A percentile compares a stretch with the other conserved stretches of the same genome.
phyloP scores from a whole-genome alignment of 2,329 filamentous ascomycete species.

The Neonectria magnoliae region DNA sequence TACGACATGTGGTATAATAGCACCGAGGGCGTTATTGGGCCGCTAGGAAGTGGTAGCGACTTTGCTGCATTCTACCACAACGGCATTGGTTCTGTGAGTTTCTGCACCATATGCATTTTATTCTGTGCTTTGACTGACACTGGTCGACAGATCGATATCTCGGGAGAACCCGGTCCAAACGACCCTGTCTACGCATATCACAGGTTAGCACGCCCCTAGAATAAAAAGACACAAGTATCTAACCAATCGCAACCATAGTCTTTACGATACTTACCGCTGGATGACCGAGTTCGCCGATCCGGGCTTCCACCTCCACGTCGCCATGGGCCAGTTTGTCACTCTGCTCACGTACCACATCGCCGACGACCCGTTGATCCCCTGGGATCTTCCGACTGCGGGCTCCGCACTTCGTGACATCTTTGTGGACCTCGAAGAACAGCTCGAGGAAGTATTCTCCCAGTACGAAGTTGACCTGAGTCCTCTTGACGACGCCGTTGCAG shows the following conservation, averaged over 20 bases:
- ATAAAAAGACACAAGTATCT: rapidly evolving
- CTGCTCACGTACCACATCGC: conserved; percentile 32
- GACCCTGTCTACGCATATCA: conserved; percentile 29
- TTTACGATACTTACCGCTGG: conserved; percentile 56
- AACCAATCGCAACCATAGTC: neutral
- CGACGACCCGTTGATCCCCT: conserved; percentile 28
- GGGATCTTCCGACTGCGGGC: conserved; percentile 25
- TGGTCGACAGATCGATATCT: conserved; percentile 22
- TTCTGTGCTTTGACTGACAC: neutral
- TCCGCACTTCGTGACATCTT: conserved; percentile 27
- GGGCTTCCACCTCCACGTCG: conserved; percentile 58
- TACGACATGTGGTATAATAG: conserved; percentile 35
- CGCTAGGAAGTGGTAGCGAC: conserved; percentile 29
- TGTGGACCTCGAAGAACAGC: conserved; percentile 26
- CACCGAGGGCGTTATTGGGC: conserved; percentile 31
- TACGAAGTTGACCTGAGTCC: conserved; percentile 10
- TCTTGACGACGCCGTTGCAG: conserved; percentile 15
- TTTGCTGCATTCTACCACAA: conserved; percentile 34
- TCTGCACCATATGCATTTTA: neutral
- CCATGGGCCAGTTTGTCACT: conserved; percentile 53
- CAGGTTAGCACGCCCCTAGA: neutral
- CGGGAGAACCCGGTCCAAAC: conserved; percentile 28
- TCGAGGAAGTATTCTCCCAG: conserved; percentile 9
- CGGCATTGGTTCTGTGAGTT: conserved; percentile 26
- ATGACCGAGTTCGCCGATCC: conserved; percentile 62